A percentile compares a stretch with the other conserved stretches of the same genome.
Evolutionary conservation across 139 green algal genomes (phyloP).

Genomic region (Haematococcus lacustris): DNA sequence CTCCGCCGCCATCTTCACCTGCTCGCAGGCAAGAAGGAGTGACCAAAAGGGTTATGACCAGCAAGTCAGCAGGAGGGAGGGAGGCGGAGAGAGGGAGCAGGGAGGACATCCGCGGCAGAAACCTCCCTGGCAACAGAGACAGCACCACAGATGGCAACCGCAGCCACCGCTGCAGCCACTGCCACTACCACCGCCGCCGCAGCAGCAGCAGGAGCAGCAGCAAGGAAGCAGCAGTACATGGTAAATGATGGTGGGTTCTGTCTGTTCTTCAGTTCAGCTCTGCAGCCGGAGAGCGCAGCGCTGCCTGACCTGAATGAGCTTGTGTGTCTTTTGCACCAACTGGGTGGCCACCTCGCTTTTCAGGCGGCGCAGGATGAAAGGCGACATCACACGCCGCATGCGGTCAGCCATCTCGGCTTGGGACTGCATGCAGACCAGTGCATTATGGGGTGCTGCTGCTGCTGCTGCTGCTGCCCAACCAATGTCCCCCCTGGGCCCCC

Average conservation of each 20-base stretch:
- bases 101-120: neutral
- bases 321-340: constrained; percentile 66
- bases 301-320: constrained; percentile 27
- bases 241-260: neutral
- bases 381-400: constrained; percentile 76
- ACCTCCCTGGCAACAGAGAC: neutral
- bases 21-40: neutral
- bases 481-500: neutral
- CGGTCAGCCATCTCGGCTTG: constrained; percentile 34
- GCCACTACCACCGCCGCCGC: neutral
- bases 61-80: too few relatives aligned
- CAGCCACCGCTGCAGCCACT: neutral
- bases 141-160: neutral
- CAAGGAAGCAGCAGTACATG: neutral
- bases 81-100: too few relatives aligned
- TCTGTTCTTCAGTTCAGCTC: neutral
- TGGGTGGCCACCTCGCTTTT: constrained; percentile 85
- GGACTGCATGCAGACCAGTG: neutral
- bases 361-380: constrained; percentile 84
- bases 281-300: neutral
- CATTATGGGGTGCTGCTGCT: too few relatives aligned
- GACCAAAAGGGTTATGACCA: too few relatives aligned
- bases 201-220: neutral
- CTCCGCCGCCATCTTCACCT: constrained; percentile 51
- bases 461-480: too few relatives aligned